Evolutionary conservation across 2,329 filamentous ascomycete genomes (phyloP).

Genomic region (Fusarium sp.): DNA sequence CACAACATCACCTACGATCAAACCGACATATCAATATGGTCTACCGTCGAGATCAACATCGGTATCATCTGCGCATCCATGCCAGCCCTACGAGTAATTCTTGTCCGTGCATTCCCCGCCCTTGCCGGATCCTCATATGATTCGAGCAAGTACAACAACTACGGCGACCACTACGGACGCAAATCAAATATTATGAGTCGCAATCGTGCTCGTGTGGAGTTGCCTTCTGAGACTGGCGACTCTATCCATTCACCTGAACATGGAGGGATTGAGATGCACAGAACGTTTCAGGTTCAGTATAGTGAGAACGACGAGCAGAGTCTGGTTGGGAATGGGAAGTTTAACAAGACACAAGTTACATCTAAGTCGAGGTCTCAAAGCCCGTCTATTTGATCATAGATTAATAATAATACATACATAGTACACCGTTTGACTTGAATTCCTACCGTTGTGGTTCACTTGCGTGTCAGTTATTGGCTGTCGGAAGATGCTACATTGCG

Average conservation of each 20-base stretch:
- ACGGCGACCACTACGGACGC: conserved; percentile 38
- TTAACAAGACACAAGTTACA: conserved; percentile 26
- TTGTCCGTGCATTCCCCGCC: conserved; percentile 50
- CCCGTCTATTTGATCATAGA: neutral
- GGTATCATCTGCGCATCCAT: conserved; percentile 56
- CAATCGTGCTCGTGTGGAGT: conserved; percentile 39
- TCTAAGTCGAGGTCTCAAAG: conserved; percentile 26
- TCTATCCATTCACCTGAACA: conserved; percentile 37
- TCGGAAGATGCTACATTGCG: no score
- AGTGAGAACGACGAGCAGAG: conserved; percentile 45
- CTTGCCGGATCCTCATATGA: conserved; percentile 46
- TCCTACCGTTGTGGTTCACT: neutral
- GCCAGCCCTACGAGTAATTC: conserved; percentile 51
- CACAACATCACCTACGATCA: conserved; percentile 51
- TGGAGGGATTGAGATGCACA: conserved; percentile 45
- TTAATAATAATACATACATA: neutral
- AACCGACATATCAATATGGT: conserved; percentile 51
- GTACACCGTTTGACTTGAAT: neutral
- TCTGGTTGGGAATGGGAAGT: conserved; percentile 27
- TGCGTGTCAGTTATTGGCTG: no score
- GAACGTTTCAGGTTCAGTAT: conserved; percentile 45
- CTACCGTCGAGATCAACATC: conserved; percentile 54
- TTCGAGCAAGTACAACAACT: conserved; percentile 46
- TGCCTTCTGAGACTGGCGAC: conserved; percentile 35
- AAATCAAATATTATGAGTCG: conserved; percentile 42